phyloP scores from a whole-genome alignment of 2,329 filamentous ascomycete genomes.

The Scopulariopsis brevicaulis region DNA sequence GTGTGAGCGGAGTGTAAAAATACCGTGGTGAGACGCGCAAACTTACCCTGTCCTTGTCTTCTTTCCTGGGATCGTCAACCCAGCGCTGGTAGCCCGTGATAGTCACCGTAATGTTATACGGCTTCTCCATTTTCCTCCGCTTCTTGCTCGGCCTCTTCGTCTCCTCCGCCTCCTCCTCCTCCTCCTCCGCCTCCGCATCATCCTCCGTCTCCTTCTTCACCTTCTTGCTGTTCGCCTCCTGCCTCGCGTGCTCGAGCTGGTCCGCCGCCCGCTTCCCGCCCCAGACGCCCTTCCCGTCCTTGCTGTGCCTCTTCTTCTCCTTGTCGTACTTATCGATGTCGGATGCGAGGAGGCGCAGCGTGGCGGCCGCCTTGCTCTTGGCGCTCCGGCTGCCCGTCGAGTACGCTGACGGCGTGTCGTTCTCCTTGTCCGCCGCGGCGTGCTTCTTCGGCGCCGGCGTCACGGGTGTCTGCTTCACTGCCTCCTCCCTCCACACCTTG shows the following conservation, averaged over 20 bases:
- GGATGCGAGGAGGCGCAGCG: conserved; percentile 63
- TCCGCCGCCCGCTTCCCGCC: conserved; percentile 53
- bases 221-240: conserved; percentile 9
- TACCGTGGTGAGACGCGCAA: neutral
- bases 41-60: conserved; percentile 70
- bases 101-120: conserved; percentile 55
- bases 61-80: conserved; percentile 60
- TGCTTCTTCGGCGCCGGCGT: conserved; percentile 20
- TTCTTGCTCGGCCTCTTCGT: conserved; percentile 39
- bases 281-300: conserved; percentile 38
- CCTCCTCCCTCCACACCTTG: conserved; percentile 10
- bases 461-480: neutral
- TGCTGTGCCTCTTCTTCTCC: conserved; percentile 66
- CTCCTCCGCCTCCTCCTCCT: conserved; percentile 35
- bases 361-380: conserved; percentile 72
- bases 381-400: conserved; percentile 73
- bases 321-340: conserved; percentile 90
- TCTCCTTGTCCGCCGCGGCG: conserved; percentile 61
- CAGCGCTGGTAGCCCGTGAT: conserved; percentile 79
- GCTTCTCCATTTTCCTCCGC: conserved; percentile 42
- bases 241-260: conserved; percentile 34
- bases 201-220: conserved; percentile 11
- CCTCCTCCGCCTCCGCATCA: conserved; percentile 29
- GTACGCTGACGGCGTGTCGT: conserved; percentile 59
- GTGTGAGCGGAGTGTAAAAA: conserved; percentile 10